Percentiles rank a stretch among this genome's conserved stretches.
These are phyloP conservation scores for Vickermania spadyakhi DNA, from an alignment of 208 protist genomes.

Conservation along the genomic window DNA sequence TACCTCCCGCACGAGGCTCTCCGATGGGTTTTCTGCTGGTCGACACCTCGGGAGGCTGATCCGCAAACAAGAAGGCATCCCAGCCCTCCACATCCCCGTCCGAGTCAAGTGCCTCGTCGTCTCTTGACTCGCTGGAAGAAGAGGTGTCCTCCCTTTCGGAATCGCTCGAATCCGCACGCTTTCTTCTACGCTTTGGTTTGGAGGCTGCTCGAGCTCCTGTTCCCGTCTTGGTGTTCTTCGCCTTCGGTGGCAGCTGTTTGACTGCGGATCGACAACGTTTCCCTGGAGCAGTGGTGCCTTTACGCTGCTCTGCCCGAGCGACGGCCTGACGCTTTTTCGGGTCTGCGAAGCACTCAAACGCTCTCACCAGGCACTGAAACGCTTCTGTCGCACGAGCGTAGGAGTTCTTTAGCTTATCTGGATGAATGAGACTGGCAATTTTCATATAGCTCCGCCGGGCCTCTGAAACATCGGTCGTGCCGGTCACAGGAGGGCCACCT, in stretches of 20 bases:
- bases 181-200: conserved; percentile 3
- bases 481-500: conserved; percentile 41
- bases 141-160: background rate
- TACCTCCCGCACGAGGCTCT: conserved; percentile 23
- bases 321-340: conserved; percentile 24
- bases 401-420: conserved; percentile 56
- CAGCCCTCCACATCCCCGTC: background rate
- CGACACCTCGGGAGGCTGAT: conserved; percentile 41
- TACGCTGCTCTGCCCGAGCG: too few relatives aligned
- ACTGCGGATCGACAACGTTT: too few relatives aligned
- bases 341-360: conserved; percentile 72
- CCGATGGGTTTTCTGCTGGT: conserved; percentile 65
- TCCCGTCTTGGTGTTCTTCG: background rate
- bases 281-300: too few relatives aligned
- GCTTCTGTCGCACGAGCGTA: conserved; percentile 68
- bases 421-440: conserved; percentile 62
- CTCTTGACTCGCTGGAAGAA: background rate
- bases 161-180: background rate
- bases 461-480: conserved; percentile 41
- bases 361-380: conserved; percentile 74
- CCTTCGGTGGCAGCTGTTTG: background rate
- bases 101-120: background rate
- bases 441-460: conserved; percentile 78
- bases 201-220: background rate
- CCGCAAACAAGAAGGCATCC: background rate